These are phyloP conservation scores for Penicillium sp. DNA, from an alignment of 2,329 filamentous ascomycete species.

Conservation along the genomic window DNA sequence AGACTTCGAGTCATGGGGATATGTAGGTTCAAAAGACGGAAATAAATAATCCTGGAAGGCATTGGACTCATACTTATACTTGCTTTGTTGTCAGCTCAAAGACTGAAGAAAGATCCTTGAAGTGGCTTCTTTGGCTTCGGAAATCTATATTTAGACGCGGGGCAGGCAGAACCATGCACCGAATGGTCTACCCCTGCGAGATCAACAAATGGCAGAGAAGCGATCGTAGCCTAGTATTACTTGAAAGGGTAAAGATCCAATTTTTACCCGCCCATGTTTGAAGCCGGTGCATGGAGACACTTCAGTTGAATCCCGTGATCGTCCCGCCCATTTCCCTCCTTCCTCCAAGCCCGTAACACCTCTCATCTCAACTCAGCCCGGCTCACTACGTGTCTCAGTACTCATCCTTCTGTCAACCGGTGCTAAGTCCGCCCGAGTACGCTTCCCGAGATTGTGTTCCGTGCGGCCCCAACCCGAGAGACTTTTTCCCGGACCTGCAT, in stretches of 20 bases:
- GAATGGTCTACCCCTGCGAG: background rate
- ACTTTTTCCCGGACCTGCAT: background rate
- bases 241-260: background rate
- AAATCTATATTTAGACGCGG: background rate
- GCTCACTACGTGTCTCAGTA: background rate
- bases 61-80: background rate
- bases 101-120: background rate
- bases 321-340: constrained; percentile 4
- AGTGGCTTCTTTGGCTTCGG: background rate
- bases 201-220: background rate
- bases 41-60: background rate
- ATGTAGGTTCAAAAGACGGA: background rate
- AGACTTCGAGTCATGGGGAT: background rate
- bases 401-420: background rate
- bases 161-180: background rate
- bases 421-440: background rate
- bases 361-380: background rate
- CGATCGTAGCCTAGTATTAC: background rate
- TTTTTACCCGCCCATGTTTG: background rate
- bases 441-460: background rate
- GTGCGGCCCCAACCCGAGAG: background rate
- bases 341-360: background rate
- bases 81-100: background rate
- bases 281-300: background rate
- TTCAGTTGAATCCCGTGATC: constrained; percentile 17